A percentile compares a stretch with the other conserved stretches of the same genome.
Evolutionary conservation across 2,329 filamentous ascomycete species (phyloP).

Genomic region (Pyricularia grisea): DNA sequence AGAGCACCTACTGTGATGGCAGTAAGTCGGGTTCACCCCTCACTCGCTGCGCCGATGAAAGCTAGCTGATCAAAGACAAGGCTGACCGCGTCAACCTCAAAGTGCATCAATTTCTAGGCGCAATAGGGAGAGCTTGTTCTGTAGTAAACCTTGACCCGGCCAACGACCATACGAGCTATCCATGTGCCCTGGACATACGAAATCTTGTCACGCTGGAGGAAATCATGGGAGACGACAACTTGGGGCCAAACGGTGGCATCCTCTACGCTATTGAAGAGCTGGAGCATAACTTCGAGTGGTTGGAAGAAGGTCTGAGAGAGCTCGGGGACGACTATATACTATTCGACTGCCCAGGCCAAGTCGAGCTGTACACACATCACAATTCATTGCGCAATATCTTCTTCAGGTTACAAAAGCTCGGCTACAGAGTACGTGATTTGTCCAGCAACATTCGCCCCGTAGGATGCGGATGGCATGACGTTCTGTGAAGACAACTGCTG

Average conservation of each 20-base stretch:
- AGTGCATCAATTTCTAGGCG: slow-evolving; percentile 96
- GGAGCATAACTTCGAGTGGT: slow-evolving; percentile 88
- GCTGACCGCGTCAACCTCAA: background rate
- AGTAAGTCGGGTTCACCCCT: slow-evolving; percentile 42
- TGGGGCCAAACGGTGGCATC: slow-evolving; percentile 88
- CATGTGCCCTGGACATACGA: slow-evolving; percentile 83
- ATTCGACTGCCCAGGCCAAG: slow-evolving; percentile 94
- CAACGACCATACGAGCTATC: slow-evolving; percentile 86
- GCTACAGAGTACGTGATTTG: slow-evolving; percentile 67
- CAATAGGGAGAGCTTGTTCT: slow-evolving; percentile 89
- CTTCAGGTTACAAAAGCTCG: slow-evolving; percentile 78
- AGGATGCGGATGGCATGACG: background rate
- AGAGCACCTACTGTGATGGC: slow-evolving; percentile 97
- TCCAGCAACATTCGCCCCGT: background rate
- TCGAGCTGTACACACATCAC: slow-evolving; percentile 95
- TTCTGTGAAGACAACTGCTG: background rate
- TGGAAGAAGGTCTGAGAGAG: slow-evolving; percentile 70
- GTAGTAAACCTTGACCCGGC: slow-evolving; percentile 95
- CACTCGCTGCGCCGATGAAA: slow-evolving; percentile 2
- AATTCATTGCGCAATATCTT: slow-evolving; percentile 87
- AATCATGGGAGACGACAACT: slow-evolving; percentile 82
- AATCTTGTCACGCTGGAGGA: slow-evolving; percentile 84
- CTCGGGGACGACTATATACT: slow-evolving; percentile 85
- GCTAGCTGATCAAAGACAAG: background rate
- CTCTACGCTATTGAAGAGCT: slow-evolving; percentile 92